Evolutionary conservation across 2,329 filamentous ascomycete genomes (phyloP).

Genomic region (Chaetothyriales sp.): DNA sequence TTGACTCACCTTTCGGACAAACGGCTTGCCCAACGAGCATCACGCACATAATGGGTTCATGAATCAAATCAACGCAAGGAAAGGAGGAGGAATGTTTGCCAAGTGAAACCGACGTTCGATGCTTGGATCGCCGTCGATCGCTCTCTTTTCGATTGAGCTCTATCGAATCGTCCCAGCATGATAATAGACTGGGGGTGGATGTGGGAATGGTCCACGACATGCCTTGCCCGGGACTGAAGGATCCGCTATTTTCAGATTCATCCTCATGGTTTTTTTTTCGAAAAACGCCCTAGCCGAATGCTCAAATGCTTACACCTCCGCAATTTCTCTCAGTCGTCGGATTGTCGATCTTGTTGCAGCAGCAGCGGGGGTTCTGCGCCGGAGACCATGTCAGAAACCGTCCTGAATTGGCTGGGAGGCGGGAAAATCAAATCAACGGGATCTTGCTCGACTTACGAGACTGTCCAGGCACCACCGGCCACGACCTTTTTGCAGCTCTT

Average conservation of each 20-base stretch:
- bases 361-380: slow-evolving; percentile 73
- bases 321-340: slow-evolving; percentile 92
- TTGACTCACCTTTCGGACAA: not conserved
- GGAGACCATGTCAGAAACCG: not conserved
- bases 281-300: slow-evolving; percentile 12
- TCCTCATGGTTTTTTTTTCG: slow-evolving; percentile 1
- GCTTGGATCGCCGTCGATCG: slow-evolving; percentile 4
- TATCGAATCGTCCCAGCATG: slow-evolving; percentile 11
- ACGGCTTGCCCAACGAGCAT: not conserved
- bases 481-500: slow-evolving; percentile 86
- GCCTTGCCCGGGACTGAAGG: not conserved
- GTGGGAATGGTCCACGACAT: not conserved
- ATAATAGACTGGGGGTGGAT: not conserved
- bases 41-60: not conserved
- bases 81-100: not conserved
- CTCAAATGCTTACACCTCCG: slow-evolving; percentile 49
- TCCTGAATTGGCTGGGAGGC: not conserved
- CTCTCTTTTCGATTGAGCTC: slow-evolving; percentile 11
- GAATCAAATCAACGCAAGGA: not conserved
- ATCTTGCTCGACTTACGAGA: slow-evolving; percentile 59
- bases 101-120: not conserved
- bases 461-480: slow-evolving; percentile 84
- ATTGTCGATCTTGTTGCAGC: slow-evolving; percentile 92
- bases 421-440: not conserved
- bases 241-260: not conserved